Evolutionary conservation across 257 asterid species (phyloP).

Genomic region (Nicotiana tabacum): DNA sequence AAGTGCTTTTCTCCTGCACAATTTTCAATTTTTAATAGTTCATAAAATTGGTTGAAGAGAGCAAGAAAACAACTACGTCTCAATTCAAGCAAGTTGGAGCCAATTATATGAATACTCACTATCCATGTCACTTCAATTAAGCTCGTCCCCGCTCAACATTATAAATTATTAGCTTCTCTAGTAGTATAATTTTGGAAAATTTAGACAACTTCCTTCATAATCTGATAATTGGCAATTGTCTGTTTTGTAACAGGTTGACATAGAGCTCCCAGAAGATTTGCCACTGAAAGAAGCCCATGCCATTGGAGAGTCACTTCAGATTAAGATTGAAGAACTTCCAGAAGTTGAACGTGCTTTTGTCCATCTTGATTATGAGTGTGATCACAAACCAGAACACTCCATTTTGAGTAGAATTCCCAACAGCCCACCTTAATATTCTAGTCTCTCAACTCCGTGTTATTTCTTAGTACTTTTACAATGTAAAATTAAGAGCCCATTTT

Average conservation of each 20-base stretch:
- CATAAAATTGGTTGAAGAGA: background rate
- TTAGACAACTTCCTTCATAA: background rate
- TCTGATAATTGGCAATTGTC: background rate
- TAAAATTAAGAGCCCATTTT: background rate
- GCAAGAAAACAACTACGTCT: no score
- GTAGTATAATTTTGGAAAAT: background rate
- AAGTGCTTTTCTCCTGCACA: background rate
- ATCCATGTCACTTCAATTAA: no score
- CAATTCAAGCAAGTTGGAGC: no score
- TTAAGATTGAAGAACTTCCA: slow-evolving; percentile 63
- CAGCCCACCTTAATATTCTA: slow-evolving; percentile 27
- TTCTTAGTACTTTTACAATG: background rate
- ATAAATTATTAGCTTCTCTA: no score
- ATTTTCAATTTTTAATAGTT: background rate
- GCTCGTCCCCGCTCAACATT: no score
- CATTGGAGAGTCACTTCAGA: slow-evolving; percentile 67
- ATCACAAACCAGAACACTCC: slow-evolving; percentile 77
- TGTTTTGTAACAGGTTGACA: slow-evolving; percentile 46
- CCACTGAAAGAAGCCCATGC: slow-evolving; percentile 69
- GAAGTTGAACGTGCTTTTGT: slow-evolving; percentile 82
- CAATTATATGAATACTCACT: no score
- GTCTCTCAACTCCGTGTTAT: background rate
- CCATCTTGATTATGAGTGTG: slow-evolving; percentile 76
- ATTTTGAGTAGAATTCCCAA: slow-evolving; percentile 58
- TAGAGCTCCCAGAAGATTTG: slow-evolving; percentile 74